Percentiles rank a stretch among this genome's conserved stretches.
Conservation (phyloP, 495 filamentous ascomycete species). For the Lepidopterella palustris region DNA sequence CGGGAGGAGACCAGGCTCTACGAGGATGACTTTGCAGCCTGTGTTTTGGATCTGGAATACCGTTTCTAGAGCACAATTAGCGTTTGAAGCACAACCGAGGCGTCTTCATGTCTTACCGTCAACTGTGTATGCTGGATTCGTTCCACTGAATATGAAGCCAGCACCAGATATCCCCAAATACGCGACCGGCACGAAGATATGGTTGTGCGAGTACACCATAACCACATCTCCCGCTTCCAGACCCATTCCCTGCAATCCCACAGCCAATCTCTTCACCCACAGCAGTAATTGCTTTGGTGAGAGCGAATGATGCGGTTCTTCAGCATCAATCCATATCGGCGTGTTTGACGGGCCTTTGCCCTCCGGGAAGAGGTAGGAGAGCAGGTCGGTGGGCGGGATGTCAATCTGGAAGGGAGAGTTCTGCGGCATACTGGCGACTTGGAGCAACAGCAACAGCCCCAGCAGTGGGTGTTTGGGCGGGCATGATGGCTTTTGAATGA, state of each 20-base stretch:
- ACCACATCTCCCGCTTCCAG: slow-evolving; percentile 40
- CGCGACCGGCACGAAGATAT: slow-evolving; percentile 44
- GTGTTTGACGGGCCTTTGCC: slow-evolving; percentile 34
- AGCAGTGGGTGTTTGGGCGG: background rate
- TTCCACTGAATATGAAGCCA: slow-evolving; percentile 39
- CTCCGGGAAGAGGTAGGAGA: slow-evolving; percentile 42
- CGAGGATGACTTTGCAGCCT: slow-evolving; percentile 37
- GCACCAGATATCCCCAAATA: slow-evolving; percentile 43
- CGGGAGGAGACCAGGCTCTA: slow-evolving; percentile 34
- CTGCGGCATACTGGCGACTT: slow-evolving; percentile 32
- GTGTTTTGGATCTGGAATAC: slow-evolving; percentile 38
- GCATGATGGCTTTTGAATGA: background rate
- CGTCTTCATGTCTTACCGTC: slow-evolving; percentile 17
- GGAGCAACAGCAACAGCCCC: background rate
- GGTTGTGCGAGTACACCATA: slow-evolving; percentile 43
- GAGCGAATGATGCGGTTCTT: slow-evolving; percentile 35
- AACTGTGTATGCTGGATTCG: slow-evolving; percentile 35
- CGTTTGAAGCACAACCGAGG: background rate
- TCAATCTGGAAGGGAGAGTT: slow-evolving; percentile 37
- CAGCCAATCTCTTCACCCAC: slow-evolving; percentile 41
- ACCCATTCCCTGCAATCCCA: slow-evolving; percentile 38
- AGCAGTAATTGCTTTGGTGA: slow-evolving; percentile 37
- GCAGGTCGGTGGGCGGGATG: slow-evolving; percentile 41
- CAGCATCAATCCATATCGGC: slow-evolving; percentile 45
- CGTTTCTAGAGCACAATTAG: slow-evolving; percentile 20